Conservation (phyloP, 2,329 filamentous ascomycete species). For the Hymenoscyphus scutula region DNA sequence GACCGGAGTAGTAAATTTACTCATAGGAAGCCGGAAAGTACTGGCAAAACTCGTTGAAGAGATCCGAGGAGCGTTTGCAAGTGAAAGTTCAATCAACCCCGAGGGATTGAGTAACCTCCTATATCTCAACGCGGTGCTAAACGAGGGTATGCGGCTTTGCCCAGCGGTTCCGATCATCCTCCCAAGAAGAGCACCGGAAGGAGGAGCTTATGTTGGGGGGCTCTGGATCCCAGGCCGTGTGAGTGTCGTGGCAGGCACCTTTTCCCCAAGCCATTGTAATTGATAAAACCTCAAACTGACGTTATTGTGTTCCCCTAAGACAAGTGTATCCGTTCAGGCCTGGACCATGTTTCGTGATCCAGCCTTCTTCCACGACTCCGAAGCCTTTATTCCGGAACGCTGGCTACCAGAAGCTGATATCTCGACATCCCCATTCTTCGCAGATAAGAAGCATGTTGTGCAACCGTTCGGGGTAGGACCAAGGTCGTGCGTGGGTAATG, state of each 20-base stretch:
- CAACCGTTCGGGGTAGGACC: conserved; percentile 3
- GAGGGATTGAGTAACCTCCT: neutral
- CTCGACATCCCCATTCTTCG: conserved; percentile 1
- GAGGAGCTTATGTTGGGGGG: neutral
- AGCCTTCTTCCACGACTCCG: neutral
- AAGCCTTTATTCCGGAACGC: conserved; percentile 5
- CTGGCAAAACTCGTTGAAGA: neutral
- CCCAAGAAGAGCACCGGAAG: neutral
- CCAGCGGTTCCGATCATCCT: neutral
- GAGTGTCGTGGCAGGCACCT: neutral
- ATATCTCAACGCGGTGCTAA: neutral
- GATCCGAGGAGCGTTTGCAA: neutral
- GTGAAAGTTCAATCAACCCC: neutral
- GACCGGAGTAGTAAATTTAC: neutral
- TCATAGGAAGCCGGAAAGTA: neutral
- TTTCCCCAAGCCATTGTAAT: neutral
- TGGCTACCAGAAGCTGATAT: conserved; percentile 1
- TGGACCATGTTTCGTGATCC: conserved; percentile 1
- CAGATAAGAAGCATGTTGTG: neutral
- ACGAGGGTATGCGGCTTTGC: neutral
- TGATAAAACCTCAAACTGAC: neutral
- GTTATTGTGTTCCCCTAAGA: neutral
- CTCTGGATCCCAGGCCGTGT: neutral
- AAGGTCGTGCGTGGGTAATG: neutral
- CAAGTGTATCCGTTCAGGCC: conserved; percentile 4